Evolutionary conservation across 768 basidiomycete species (phyloP).

Genomic region (Strobilomyces dryophilus): DNA sequence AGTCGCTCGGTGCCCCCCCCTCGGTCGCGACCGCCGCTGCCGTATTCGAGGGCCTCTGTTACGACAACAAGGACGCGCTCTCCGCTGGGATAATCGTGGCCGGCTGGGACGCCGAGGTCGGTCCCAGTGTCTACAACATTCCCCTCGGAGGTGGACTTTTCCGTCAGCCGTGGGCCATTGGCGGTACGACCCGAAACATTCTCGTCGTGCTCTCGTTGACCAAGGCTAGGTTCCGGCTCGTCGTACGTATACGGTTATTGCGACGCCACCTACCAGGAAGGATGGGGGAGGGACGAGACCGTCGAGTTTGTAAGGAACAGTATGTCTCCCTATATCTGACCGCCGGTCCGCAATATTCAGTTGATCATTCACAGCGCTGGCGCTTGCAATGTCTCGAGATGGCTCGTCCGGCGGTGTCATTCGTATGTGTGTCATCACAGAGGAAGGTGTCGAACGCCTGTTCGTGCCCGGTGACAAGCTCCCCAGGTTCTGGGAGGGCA

Average conservation of each 20-base stretch:
- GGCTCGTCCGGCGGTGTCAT: slow-evolving; percentile 97
- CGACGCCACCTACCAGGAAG: slow-evolving; percentile 95
- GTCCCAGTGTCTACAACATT: slow-evolving; percentile 94
- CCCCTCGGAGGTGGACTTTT: slow-evolving; percentile 96
- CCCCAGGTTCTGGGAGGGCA: slow-evolving; percentile 87
- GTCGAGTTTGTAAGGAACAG: slow-evolving; percentile 95
- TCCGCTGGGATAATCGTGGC: slow-evolving; percentile 96
- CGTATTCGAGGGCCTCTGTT: slow-evolving; percentile 83
- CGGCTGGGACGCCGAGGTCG: slow-evolving; percentile 91
- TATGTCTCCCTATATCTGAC: slow-evolving; percentile 39
- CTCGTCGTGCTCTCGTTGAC: neutral
- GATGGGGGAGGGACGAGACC: slow-evolving; percentile 87
- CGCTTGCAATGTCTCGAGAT: slow-evolving; percentile 96
- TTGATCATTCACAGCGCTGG: slow-evolving; percentile 54
- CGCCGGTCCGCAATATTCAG: slow-evolving; percentile 2
- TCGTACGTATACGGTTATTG: slow-evolving; percentile 99
- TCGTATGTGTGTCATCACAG: slow-evolving; percentile 95
- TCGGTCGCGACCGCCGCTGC: slow-evolving; percentile 80
- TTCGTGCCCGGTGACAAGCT: slow-evolving; percentile 91
- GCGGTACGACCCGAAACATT: slow-evolving; percentile 50
- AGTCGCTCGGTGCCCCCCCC: slow-evolving; percentile 61
- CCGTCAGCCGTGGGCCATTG: slow-evolving; percentile 98
- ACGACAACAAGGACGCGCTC: slow-evolving; percentile 87
- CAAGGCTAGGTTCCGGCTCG: slow-evolving; percentile 75
- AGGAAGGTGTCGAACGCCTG: slow-evolving; percentile 84